phyloP scores from a whole-genome alignment of 208 protist species.

The Polymyxa betae region DNA sequence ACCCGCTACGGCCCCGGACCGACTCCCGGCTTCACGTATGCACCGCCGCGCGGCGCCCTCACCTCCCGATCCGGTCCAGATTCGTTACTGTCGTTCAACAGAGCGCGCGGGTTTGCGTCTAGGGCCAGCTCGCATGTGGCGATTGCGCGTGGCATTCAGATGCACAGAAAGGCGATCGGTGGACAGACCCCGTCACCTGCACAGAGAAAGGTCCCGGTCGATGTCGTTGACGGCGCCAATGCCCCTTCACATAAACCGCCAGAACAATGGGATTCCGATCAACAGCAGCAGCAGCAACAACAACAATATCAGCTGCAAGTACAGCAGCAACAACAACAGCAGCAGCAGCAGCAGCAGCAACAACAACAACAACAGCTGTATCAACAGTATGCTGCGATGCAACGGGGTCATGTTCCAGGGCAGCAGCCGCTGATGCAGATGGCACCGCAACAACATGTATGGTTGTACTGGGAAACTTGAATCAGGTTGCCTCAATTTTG shows the following conservation, averaged over 20 bases:
- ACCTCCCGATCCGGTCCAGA: neutral
- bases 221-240: neutral
- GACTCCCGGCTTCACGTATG: conserved; percentile 43
- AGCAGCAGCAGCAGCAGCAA: neutral
- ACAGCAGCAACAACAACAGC: neutral
- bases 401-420: neutral
- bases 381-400: neutral
- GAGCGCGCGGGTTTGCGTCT: neutral
- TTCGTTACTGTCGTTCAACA: neutral
- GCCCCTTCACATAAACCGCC: neutral
- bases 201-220: neutral
- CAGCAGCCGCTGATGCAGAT: neutral
- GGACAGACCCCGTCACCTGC: neutral
- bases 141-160: conserved; percentile 38
- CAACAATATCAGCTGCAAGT: neutral
- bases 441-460: neutral
- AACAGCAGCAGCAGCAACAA: conserved; percentile 36
- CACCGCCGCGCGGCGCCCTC: neutral
- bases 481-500: too few relatives aligned
- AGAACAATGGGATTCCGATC: neutral
- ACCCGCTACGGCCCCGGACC: neutral
- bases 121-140: neutral
- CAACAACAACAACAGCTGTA: neutral
- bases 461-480: too few relatives aligned
- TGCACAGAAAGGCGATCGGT: conserved; percentile 10